These are phyloP conservation scores for Pythium volutum DNA, from an alignment of 352 stramenopile species.

Conservation along the genomic window DNA sequence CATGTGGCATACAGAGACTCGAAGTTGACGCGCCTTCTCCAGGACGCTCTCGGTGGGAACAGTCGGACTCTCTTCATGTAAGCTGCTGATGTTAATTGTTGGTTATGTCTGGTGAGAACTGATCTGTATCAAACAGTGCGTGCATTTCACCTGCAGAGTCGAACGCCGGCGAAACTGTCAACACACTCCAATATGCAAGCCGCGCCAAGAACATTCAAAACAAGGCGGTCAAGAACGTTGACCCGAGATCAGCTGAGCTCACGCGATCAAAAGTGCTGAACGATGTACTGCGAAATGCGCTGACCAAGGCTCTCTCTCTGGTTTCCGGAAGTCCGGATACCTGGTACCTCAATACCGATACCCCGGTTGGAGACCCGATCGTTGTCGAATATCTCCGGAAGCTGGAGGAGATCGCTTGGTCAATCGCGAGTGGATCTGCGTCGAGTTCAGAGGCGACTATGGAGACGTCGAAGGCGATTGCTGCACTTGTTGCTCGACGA, in stretches of 20 bases:
- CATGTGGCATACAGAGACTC: constrained; percentile 82
- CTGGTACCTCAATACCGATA: constrained; percentile 34
- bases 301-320: constrained; percentile 57
- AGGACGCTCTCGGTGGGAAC: constrained; percentile 87
- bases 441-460: constrained; percentile 12
- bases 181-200: constrained; percentile 86
- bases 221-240: constrained; percentile 88
- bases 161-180: constrained; percentile 73
- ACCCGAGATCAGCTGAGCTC: constrained; percentile 73
- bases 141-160: constrained; percentile 76
- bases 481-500: constrained; percentile 12
- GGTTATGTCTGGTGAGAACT: neutral
- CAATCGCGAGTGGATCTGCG: constrained; percentile 16
- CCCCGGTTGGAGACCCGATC: constrained; percentile 40
- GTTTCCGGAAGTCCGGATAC: constrained; percentile 22
- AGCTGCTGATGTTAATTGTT: constrained; percentile 4
- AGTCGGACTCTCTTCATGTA: constrained; percentile 88
- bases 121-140: constrained; percentile 38
- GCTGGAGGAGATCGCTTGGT: constrained; percentile 47
- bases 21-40: constrained; percentile 76
- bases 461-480: constrained; percentile 16
- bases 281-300: constrained; percentile 57
- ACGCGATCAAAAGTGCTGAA: constrained; percentile 68
- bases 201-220: constrained; percentile 89
- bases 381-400: constrained; percentile 53